These are phyloP conservation scores for Pleurotus ostreatus DNA, from an alignment of 768 basidiomycete species.

Conservation along the genomic window DNA sequence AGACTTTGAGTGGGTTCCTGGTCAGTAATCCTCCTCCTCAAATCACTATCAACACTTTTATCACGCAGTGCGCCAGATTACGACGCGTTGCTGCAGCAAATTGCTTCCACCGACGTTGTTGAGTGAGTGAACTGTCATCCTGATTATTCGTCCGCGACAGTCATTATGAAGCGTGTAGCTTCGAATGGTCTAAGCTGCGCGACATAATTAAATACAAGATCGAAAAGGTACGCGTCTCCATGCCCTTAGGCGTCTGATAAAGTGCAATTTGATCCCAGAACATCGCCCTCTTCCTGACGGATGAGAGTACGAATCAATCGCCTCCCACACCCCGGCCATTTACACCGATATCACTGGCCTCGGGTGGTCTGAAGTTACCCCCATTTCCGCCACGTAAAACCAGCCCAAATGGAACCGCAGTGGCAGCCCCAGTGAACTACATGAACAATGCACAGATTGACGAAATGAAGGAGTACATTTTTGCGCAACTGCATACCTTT, in stretches of 20 bases:
- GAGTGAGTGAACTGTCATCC: conserved; percentile 38
- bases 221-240: conserved; percentile 44
- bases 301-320: conserved; percentile 22
- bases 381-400: conserved; percentile 66
- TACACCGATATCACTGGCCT: conserved; percentile 36
- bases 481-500: conserved; percentile 66
- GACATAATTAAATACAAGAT: conserved; percentile 72
- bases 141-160: not conserved
- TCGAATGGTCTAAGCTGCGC: conserved; percentile 68
- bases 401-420: conserved; percentile 30
- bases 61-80: conserved; percentile 38
- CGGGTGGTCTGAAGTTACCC: conserved; percentile 64
- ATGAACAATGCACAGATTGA: conserved; percentile 61
- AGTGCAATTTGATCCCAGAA: conserved; percentile 32
- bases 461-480: conserved; percentile 51
- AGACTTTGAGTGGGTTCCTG: conserved; percentile 48
- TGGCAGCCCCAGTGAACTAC: conserved; percentile 49
- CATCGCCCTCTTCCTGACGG: conserved; percentile 41
- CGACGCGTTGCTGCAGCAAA: conserved; percentile 51
- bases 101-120: conserved; percentile 61
- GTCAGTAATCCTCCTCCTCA: conserved; percentile 24
- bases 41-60: too few relatives aligned
- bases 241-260: not conserved
- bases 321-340: conserved; percentile 36
- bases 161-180: conserved; percentile 30